Evolutionary conservation across 352 stramenopile genomes (phyloP), one percentile per base, ranked within the genome.

Genomic region (Globisporangium nunn): DNA sequence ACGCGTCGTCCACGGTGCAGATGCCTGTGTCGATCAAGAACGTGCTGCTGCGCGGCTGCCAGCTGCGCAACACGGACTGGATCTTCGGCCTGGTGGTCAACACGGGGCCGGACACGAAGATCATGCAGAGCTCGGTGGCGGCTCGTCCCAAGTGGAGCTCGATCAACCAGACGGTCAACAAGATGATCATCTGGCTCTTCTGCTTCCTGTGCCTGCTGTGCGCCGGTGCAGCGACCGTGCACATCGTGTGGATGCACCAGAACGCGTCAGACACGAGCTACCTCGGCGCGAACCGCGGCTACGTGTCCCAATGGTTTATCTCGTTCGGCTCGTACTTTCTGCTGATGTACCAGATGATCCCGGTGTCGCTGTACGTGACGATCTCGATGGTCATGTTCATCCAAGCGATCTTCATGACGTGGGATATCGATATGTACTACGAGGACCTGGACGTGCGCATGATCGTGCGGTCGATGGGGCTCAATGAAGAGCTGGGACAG

Each of bases 341-440:
- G 17, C 77, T 99, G 51, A 95, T 98, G 76, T 97, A 92, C 72
- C 94, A 98, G 63, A 98, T 99, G 63, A 85, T 99, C 8, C 97
- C 97, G 7, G 91, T 99, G 59, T 98, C 91, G 55, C 79, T 99
- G 15, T 98, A 97, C 61, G 95, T 99, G 4, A 98, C 94, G 7
- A 95, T 99, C 63, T 95, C 96, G 61, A 91, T 98, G 54, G 88
- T 98, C 48, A 98, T 97, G 56, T 96, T 98, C 59, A 70, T 95
- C 45, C 93, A 98, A 63, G 87, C 93, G 31, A 78, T 94, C 50
- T 98, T 98, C 58, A 93, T 99, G 52, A 83, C 97, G 49, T 96
- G 80, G 69, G 93, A 98, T 50, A 74, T 79, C 10, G 67, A 97
- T 17, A 99, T 99, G 70, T 96, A 97, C 63, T 71, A 97, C 64